These are phyloP conservation scores for Neostapfia colusana DNA, from an alignment of 176 grass and related monocot genomes.

Conservation along the genomic window DNA sequence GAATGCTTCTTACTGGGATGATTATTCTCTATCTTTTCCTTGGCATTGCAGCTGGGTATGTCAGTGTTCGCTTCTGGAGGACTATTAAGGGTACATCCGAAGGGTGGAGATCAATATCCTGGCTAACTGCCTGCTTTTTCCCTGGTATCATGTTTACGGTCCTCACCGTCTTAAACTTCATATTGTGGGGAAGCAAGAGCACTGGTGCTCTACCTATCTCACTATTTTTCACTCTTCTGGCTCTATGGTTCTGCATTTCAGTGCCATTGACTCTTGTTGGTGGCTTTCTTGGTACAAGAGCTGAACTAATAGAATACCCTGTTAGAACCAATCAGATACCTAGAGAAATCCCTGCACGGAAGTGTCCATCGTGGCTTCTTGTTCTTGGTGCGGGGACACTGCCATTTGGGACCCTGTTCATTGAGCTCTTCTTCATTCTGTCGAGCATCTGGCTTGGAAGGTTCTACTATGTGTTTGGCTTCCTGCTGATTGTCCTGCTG, in stretches of 20 bases:
- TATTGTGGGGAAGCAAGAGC: slow-evolving; percentile 76
- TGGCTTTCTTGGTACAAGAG: slow-evolving; percentile 66
- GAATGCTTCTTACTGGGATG: slow-evolving; percentile 90
- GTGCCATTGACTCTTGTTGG: slow-evolving; percentile 69
- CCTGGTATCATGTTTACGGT: slow-evolving; percentile 66
- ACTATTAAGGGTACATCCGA: slow-evolving; percentile 72
- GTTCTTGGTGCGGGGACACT: slow-evolving; percentile 73
- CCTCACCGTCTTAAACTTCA: slow-evolving; percentile 73
- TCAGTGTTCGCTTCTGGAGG: slow-evolving; percentile 60
- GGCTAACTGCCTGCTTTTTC: slow-evolving; percentile 82
- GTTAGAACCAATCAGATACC: slow-evolving; percentile 84
- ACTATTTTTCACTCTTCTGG: slow-evolving; percentile 74
- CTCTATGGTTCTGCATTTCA: slow-evolving; percentile 86
- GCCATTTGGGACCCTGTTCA: slow-evolving; percentile 79
- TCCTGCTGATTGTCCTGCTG: slow-evolving; percentile 69
- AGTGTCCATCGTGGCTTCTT: slow-evolving; percentile 81
- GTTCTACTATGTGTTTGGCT: slow-evolving; percentile 92
- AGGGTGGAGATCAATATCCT: slow-evolving; percentile 71
- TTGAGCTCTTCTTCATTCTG: slow-evolving; percentile 88
- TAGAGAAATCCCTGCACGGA: slow-evolving; percentile 69
- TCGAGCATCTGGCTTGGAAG: slow-evolving; percentile 88
- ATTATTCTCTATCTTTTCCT: slow-evolving; percentile 86
- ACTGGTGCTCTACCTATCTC: slow-evolving; percentile 83
- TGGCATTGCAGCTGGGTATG: slow-evolving; percentile 73
- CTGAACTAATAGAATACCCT: slow-evolving; percentile 67